Evolutionary conservation across 2,329 filamentous ascomycete species (phyloP).

Genomic region (Aspergillus persii): DNA sequence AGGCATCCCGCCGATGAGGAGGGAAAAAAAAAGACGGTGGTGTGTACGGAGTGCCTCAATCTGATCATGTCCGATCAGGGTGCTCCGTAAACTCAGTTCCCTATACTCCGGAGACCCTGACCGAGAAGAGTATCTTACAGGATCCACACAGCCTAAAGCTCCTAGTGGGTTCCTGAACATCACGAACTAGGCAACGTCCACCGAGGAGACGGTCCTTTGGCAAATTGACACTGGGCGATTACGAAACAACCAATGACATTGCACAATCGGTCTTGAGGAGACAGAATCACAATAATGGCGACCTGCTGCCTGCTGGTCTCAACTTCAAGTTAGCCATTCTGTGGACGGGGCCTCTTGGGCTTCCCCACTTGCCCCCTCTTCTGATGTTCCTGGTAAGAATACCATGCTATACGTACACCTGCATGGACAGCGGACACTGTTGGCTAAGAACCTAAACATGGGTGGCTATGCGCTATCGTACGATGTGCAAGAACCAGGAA

Average conservation of each 20-base stretch:
- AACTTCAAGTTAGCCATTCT: background rate
- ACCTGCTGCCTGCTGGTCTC: no score
- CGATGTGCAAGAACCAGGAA: constrained; percentile 8
- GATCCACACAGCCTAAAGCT: background rate
- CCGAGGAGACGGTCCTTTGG: background rate
- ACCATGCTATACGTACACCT: background rate
- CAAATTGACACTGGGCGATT: background rate
- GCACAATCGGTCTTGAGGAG: background rate
- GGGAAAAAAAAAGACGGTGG: background rate
- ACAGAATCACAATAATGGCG: background rate
- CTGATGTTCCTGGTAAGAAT: constrained; percentile 3
- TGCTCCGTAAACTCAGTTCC: no score
- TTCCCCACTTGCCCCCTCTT: background rate
- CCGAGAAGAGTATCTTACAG: background rate
- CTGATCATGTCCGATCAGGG: background rate
- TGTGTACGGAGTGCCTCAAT: background rate
- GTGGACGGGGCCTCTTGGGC: background rate
- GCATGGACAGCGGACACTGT: background rate
- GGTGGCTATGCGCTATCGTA: constrained; percentile 5
- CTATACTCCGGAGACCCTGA: background rate
- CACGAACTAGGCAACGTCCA: background rate
- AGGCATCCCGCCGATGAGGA: background rate
- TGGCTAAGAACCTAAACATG: constrained; percentile 12
- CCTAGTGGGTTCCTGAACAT: background rate
- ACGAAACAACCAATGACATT: background rate